Evolutionary conservation across 805 yeast species (phyloP).

Genomic region (Allodekkera sacchari): DNA sequence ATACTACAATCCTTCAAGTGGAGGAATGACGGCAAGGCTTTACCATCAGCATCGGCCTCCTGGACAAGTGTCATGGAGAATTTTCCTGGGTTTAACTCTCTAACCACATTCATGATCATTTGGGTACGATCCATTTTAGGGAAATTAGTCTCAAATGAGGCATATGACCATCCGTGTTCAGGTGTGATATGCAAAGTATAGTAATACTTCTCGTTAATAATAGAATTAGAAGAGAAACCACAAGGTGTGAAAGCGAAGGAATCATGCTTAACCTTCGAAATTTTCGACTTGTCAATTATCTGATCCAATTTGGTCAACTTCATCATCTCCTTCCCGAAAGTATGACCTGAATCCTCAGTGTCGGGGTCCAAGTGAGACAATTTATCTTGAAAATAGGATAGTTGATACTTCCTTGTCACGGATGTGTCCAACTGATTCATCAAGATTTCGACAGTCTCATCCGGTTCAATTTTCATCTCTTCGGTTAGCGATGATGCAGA

Average conservation of each 20-base stretch:
- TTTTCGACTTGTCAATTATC: constrained; percentile 21
- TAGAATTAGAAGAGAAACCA: constrained; percentile 87
- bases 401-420: constrained; percentile 47
- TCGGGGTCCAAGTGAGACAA: constrained; percentile 34
- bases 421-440: constrained; percentile 75
- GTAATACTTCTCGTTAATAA: constrained; percentile 43
- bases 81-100: constrained; percentile 64
- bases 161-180: constrained; percentile 89
- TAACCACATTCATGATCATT: constrained; percentile 53
- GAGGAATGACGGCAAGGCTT: constrained; percentile 11
- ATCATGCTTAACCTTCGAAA: constrained; percentile 43
- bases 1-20: constrained; percentile 27
- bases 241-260: constrained; percentile 91
- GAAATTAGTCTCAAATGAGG: constrained; percentile 88
- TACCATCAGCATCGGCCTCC: constrained; percentile 11
- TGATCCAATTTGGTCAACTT: constrained; percentile 51
- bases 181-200: constrained; percentile 93
- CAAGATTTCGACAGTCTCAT: constrained; percentile 76
- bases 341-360: constrained; percentile 69
- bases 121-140: constrained; percentile 42
- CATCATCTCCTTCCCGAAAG: constrained; percentile 65
- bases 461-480: constrained; percentile 5
- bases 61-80: constrained; percentile 29
- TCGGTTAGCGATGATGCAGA: constrained; percentile 1
- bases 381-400: constrained; percentile 23